Percentiles rank a stretch among this genome's conserved stretches.
Conservation (phyloP, 352 stramenopile species). For the Globisporangium megalacanthum region DNA sequence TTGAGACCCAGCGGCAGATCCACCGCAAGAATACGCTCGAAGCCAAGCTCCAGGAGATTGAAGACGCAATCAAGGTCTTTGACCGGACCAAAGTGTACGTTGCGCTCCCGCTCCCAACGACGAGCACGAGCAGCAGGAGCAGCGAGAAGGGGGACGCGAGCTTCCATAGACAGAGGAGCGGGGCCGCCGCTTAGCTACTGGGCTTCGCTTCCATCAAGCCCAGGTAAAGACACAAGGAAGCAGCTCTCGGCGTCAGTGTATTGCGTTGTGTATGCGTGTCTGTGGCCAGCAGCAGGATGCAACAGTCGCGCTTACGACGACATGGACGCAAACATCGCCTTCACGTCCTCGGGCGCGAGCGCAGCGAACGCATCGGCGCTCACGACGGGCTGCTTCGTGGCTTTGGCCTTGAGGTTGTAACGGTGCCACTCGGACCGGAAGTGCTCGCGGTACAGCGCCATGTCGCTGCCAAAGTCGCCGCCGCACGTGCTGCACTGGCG, state of each 20-base stretch:
- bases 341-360: slow-evolving; percentile 50
- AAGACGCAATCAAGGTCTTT: slow-evolving; percentile 88
- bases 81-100: slow-evolving; percentile 82
- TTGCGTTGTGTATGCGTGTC: neutral
- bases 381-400: slow-evolving; percentile 80
- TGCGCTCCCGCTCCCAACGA: slow-evolving; percentile 21
- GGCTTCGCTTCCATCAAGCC: too few relatives aligned
- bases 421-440: slow-evolving; percentile 96
- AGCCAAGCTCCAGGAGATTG: slow-evolving; percentile 82
- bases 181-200: too few relatives aligned
- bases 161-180: neutral
- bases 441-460: slow-evolving; percentile 88
- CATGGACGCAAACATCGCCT: slow-evolving; percentile 60
- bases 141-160: slow-evolving; percentile 9
- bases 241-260: neutral
- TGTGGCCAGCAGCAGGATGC: neutral
- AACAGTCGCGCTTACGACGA: slow-evolving; percentile 28
- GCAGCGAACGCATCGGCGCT: slow-evolving; percentile 54
- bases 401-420: slow-evolving; percentile 97
- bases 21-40: slow-evolving; percentile 80
- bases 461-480: slow-evolving; percentile 83
- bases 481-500: slow-evolving; percentile 91
- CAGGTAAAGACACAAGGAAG: neutral
- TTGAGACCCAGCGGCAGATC: slow-evolving; percentile 80
- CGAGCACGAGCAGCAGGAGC: slow-evolving; percentile 3